Evolutionary conservation across 1,284 basidiomycete species (phyloP), one percentile per base, ranked within the genome.

Genomic region (Tylopilus orsonianus): DNA sequence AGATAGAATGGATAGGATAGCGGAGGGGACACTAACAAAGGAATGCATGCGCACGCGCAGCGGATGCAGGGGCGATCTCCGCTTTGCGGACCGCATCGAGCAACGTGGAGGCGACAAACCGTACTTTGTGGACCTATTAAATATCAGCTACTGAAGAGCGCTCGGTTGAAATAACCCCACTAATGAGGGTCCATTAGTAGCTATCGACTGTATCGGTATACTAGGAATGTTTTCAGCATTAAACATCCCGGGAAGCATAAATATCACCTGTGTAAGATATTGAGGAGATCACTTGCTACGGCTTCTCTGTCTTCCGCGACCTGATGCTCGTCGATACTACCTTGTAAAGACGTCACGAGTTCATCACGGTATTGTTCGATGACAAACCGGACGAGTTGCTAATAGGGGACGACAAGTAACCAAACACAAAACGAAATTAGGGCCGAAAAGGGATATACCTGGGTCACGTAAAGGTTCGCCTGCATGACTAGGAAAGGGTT

Each of bases 331-430:
- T 88, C 79, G 22, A 81, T 70, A 54, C 62, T 75, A 16, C 83
- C 85, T 55, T 82, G 84, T 56, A 88, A 72, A 41, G 85, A 75
- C 40, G 76, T 73, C 46, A 88, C 66, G 32, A 93, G 77, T 66
- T 93, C 89, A 58, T 93, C 87, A 10, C 88, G 84, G 61, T 93
- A 93, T 66, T 92, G 90, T 58, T 93, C 86, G 45, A 90, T 87
- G 49, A 93, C 87, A 61, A 91, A 93, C 48, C 91, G 86, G 50
- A 90, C 88, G 49, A 93, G 80, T 90, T 93, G 90, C 89, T 93
- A 57, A n/a, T 3, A 5, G 13, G 37, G 5, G 12, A 27, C n/a
- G 20, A 20, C 49, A n/a, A n/a, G n/a, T n/a, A 22, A 59, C 24
- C n/a, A 30, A 45, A 8, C 27, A 22, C 29, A 6, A 22, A 4